Percentiles rank a stretch among this genome's conserved stretches.
These are phyloP conservation scores for Dorcoceras hygrometricum DNA, from an alignment of 257 asterid genomes.

Conservation along the genomic window DNA sequence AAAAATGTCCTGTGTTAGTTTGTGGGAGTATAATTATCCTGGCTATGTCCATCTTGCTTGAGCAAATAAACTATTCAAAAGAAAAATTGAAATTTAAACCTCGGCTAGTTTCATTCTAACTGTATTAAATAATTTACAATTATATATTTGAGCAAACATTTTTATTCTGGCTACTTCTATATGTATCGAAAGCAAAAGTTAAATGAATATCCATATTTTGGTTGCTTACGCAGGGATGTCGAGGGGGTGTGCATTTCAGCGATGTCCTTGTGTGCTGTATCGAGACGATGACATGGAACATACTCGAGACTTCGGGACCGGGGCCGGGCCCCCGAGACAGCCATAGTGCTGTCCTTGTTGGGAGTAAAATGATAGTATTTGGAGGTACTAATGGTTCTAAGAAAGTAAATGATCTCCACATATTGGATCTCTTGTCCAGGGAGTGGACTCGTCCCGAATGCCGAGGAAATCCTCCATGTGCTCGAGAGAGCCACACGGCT, in stretches of 20 bases:
- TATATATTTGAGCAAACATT: no score
- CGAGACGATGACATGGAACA: constrained; percentile 67
- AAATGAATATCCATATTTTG: neutral
- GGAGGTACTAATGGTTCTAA: constrained; percentile 86
- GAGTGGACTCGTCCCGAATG: constrained; percentile 80
- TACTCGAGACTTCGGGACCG: constrained; percentile 62
- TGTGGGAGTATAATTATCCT: neutral
- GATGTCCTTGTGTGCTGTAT: constrained; percentile 74
- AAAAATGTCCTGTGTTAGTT: no score
- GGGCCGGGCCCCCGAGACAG: constrained; percentile 96
- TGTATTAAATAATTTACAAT: no score
- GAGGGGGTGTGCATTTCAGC: constrained; percentile 91
- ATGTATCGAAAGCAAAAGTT: neutral
- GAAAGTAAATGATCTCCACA: constrained; percentile 77
- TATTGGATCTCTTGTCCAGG: constrained; percentile 58
- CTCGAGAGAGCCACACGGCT: constrained; percentile 90
- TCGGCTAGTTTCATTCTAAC: no score
- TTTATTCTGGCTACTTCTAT: neutral
- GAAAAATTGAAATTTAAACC: no score
- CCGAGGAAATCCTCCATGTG: constrained; percentile 61
- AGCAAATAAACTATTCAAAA: neutral
- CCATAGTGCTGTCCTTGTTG: constrained; percentile 70
- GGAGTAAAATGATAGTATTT: constrained; percentile 68
- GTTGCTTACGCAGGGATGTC: constrained; percentile 58
- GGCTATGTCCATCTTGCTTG: neutral